Evolutionary conservation across 768 basidiomycete species (phyloP).

Genomic region (Fomitopsis serialis): DNA sequence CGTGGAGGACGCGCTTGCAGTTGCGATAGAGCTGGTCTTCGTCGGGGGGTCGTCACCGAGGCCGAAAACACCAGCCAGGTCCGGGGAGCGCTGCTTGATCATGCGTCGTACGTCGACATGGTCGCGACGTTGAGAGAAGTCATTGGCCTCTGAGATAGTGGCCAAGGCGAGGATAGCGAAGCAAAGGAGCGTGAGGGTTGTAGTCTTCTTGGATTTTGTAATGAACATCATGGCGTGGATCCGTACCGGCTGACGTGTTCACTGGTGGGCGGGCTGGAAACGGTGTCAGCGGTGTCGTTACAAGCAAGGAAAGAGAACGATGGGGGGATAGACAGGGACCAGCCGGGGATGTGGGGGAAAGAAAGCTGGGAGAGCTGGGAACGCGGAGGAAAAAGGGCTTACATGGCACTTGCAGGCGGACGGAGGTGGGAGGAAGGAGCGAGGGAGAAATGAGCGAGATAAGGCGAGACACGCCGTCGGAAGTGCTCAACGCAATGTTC

Average conservation of each 20-base stretch:
- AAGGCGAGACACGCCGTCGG: conserved; percentile 7
- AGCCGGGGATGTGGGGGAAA: conserved; percentile 7
- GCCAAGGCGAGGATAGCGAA: conserved; percentile 46
- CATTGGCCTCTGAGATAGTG: conserved; percentile 42
- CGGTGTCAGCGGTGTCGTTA: conserved; percentile 2
- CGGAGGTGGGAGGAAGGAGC: conserved; percentile 10
- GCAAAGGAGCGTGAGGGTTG: conserved; percentile 58
- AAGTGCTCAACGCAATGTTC: background rate
- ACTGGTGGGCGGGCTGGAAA: conserved; percentile 5
- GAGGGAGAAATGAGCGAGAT: conserved; percentile 7
- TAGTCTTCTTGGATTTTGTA: conserved; percentile 36
- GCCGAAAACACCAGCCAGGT: conserved; percentile 26
- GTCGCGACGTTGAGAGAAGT: conserved; percentile 42
- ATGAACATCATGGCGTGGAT: conserved; percentile 40
- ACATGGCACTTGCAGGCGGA: background rate
- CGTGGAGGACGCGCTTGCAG: conserved; percentile 9
- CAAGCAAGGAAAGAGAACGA: background rate
- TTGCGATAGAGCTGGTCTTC: conserved; percentile 4
- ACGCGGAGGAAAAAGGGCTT: background rate
- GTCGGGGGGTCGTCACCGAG: conserved; percentile 25
- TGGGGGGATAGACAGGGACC: conserved; percentile 7
- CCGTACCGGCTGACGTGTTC: conserved; percentile 5
- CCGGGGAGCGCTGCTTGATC: conserved; percentile 57
- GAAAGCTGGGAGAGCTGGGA: conserved; percentile 3
- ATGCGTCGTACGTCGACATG: conserved; percentile 59